These are phyloP conservation scores for Penicillium daleae DNA, from an alignment of 495 filamentous ascomycete species.

Conservation along the genomic window DNA sequence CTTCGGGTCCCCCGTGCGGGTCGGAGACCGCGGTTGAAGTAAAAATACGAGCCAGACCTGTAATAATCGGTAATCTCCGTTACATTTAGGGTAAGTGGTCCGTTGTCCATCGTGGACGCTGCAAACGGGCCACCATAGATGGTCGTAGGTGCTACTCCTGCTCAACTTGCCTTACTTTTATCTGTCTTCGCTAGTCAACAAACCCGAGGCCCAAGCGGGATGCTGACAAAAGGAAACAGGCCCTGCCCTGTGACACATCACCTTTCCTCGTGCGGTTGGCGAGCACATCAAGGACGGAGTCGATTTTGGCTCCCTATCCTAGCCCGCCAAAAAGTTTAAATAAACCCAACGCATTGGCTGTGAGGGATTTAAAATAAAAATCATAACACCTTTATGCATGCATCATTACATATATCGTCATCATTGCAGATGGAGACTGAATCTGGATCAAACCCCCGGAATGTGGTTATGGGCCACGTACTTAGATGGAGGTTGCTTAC, in stretches of 20 bases:
- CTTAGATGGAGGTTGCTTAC: background rate
- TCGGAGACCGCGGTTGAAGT: background rate
- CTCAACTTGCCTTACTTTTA: background rate
- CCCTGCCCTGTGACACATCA: slow-evolving; percentile 9
- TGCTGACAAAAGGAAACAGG: background rate
- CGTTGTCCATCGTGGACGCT: slow-evolving; percentile 9
- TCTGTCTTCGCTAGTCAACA: background rate
- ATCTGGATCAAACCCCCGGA: background rate
- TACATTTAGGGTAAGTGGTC: slow-evolving; percentile 21
- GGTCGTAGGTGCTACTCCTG: background rate
- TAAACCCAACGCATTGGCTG: background rate
- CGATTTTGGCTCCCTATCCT: background rate
- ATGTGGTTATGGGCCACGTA: background rate
- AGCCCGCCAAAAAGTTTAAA: slow-evolving; percentile 2
- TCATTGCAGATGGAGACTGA: background rate
- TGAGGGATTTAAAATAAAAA: background rate
- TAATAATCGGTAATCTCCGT: slow-evolving; percentile 4
- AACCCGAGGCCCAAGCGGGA: slow-evolving; percentile 1
- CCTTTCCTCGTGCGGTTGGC: background rate
- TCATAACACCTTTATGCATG: background rate
- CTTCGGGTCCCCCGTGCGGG: background rate
- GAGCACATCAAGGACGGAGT: background rate
- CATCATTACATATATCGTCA: background rate
- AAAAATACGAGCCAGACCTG: background rate
- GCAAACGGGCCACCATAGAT: slow-evolving; percentile 22